Evolutionary conservation across 2,329 filamentous ascomycete species (phyloP).

Genomic region (Phialophora tarda): DNA sequence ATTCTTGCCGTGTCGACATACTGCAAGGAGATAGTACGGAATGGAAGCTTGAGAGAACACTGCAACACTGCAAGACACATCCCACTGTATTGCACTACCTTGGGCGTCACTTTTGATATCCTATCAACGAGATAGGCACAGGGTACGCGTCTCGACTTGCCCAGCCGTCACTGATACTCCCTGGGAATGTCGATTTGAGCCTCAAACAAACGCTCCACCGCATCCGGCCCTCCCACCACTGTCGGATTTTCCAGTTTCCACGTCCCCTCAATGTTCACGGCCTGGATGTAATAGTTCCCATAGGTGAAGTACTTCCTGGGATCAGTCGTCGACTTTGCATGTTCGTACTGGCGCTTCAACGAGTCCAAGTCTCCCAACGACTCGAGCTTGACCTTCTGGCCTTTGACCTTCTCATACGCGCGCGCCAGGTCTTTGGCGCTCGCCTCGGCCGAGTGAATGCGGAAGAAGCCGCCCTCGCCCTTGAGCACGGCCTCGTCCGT

Average conservation of each 20-base stretch:
- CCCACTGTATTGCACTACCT: too few species aligned
- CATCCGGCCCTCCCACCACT: constrained; percentile 1
- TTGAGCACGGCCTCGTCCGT: not conserved
- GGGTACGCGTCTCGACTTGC: too few species aligned
- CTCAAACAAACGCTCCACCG: constrained; percentile 11
- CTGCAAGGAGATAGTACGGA: too few species aligned
- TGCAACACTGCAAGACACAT: too few species aligned
- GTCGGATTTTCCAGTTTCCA: constrained; percentile 15
- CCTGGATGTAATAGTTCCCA: constrained; percentile 4
- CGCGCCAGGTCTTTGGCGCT: constrained; percentile 8
- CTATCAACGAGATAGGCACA: too few species aligned
- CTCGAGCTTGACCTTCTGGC: constrained; percentile 7
- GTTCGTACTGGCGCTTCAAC: not conserved
- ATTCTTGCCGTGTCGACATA: too few species aligned
- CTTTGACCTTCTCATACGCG: constrained; percentile 11
- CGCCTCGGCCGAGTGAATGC: not conserved
- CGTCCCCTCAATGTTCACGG: constrained; percentile 6
- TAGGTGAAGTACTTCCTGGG: constrained; percentile 8
- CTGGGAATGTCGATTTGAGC: constrained; percentile 3
- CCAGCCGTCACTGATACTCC: not conserved
- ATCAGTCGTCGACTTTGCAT: not conserved
- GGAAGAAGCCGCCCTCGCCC: constrained; percentile 12
- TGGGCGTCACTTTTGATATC: not conserved
- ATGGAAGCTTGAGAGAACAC: too few species aligned
- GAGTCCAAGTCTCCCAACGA: not conserved